Conservation (phyloP, 208 protist genomes). For the Trypanosoma rangeli region DNA sequence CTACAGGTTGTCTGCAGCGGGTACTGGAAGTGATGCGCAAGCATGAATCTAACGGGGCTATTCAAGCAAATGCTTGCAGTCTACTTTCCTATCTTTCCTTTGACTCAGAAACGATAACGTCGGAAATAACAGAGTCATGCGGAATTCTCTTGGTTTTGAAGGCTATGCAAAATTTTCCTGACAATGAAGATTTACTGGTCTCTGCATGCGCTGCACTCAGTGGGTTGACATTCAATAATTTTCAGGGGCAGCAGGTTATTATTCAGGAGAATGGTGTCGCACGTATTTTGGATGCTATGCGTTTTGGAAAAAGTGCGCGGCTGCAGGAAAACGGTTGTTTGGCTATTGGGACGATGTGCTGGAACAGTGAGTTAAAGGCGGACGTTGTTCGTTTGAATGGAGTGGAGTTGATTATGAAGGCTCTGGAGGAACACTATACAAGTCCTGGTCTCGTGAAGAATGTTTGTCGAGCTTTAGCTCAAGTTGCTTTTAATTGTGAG, state of each 20-base stretch:
- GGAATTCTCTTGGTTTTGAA: slow-evolving; percentile 75
- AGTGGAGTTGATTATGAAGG: slow-evolving; percentile 81
- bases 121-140: slow-evolving; percentile 69
- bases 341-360: slow-evolving; percentile 91
- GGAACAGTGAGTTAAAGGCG: slow-evolving; percentile 89
- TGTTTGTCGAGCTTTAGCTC: slow-evolving; percentile 85
- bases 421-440: slow-evolving; percentile 77
- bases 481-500: slow-evolving; percentile 91
- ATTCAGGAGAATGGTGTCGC: slow-evolving; percentile 72
- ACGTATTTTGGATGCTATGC: slow-evolving; percentile 84
- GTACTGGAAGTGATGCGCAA: slow-evolving; percentile 77
- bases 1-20: slow-evolving; percentile 70
- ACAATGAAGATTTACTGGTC: slow-evolving; percentile 82
- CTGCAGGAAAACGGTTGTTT: slow-evolving; percentile 89
- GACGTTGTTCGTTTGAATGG: slow-evolving; percentile 82
- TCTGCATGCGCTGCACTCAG: slow-evolving; percentile 84
- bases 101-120: slow-evolving; percentile 88
- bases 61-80: slow-evolving; percentile 83
- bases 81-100: slow-evolving; percentile 91
- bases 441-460: slow-evolving; percentile 87
- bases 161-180: slow-evolving; percentile 79
- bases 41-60: slow-evolving; percentile 54
- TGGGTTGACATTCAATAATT: slow-evolving; percentile 87
- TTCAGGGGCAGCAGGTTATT: slow-evolving; percentile 76
- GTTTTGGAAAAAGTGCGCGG: slow-evolving; percentile 65